Evolutionary conservation across 495 filamentous ascomycete species (phyloP), one percentile per base, ranked within the genome.

Genomic region (Trichocladium uniseriatum): DNA sequence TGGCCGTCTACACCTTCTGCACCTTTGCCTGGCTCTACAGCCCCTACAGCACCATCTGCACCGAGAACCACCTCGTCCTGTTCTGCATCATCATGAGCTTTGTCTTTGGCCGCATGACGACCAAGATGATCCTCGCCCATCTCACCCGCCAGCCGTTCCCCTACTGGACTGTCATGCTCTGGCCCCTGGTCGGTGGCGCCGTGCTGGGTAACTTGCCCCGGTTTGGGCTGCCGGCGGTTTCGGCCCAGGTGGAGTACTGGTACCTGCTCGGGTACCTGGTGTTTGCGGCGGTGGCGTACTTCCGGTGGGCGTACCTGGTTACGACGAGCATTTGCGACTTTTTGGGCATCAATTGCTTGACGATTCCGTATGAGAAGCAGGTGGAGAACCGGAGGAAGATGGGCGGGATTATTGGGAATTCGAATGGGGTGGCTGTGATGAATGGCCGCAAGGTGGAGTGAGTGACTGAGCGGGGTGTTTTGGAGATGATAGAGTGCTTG

Each of bases 21-120:
- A 84, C 81, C 51, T 72, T 79, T 49, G 78, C 84, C 18, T 99
- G 92, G 94, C 75, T 97, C 0, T 89, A 84, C 57, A 89, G 83
- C 7, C 89, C 90, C 1, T 77, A 95, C 68, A 92, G 88, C 21
- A 81, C 78, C 2, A 63, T 97, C 15, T 70, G 94, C 58, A 63
- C 66, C 11, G 80, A 92, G 32, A 95, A 96, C 68, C 83, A 86
- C 54, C 76, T 99, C 2, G 82, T 94, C 6, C 78, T 97, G 10
- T 95, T 95, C 66, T 96, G 92, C 72, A 72, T 92, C 39, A 90
- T 86, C 43, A 87, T 97, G 77, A 86, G 84, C 20, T 89, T 97
- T 53, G 92, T 97, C 49, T 97, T 97, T 63, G 92, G 92, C n/a
- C 87, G 92, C 48, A 94, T 99, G 89, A 97, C 94, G 2, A 99